A percentile compares a stretch with the other conserved stretches of the same genome.
phyloP scores from a whole-genome alignment of 2,329 filamentous ascomycete genomes.

The Pseudogymnoascus sp. region DNA sequence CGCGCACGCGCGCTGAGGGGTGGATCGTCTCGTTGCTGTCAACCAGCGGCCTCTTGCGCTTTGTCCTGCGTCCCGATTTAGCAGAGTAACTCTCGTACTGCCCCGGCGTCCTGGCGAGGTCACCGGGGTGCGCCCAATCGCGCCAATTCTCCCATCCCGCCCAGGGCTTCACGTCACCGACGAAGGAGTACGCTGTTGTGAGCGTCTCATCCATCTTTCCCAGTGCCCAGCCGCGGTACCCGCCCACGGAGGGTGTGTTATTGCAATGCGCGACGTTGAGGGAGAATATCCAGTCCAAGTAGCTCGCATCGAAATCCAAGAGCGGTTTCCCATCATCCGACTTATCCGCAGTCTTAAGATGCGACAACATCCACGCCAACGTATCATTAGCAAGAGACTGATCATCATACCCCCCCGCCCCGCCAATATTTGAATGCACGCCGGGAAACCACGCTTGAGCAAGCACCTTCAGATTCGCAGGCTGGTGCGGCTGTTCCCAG shows the following conservation, averaged over 20 bases:
- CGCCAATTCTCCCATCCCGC: neutral
- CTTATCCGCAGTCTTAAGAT: conserved; percentile 21
- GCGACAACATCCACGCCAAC: conserved; percentile 42
- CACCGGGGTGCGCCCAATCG: conserved; percentile 6
- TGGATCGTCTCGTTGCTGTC: conserved; percentile 30
- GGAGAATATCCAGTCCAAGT: conserved; percentile 24
- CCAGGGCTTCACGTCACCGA: conserved; percentile 14
- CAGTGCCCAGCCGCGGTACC: conserved; percentile 24
- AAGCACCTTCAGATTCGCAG: conserved; percentile 25
- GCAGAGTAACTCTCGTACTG: conserved; percentile 28
- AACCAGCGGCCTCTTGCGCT: conserved; percentile 21
- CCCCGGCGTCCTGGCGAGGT: conserved; percentile 25
- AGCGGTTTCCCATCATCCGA: conserved; percentile 21
- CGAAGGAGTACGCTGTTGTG: conserved; percentile 17
- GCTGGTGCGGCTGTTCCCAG: conserved; percentile 27
- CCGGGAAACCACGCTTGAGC: conserved; percentile 41
- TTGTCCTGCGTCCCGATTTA: conserved; percentile 28
- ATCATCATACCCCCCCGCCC: conserved; percentile 37
- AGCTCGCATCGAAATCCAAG: conserved; percentile 28
- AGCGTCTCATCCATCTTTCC: conserved; percentile 27
- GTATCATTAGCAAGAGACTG: conserved; percentile 40
- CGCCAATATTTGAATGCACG: conserved; percentile 40
- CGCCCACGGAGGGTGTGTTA: conserved; percentile 10
- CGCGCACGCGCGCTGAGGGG: conserved; percentile 23
- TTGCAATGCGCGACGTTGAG: conserved; percentile 17